Evolutionary conservation across 2,329 filamentous ascomycete species (phyloP).

Genomic region (Clarireedia hainanense): DNA sequence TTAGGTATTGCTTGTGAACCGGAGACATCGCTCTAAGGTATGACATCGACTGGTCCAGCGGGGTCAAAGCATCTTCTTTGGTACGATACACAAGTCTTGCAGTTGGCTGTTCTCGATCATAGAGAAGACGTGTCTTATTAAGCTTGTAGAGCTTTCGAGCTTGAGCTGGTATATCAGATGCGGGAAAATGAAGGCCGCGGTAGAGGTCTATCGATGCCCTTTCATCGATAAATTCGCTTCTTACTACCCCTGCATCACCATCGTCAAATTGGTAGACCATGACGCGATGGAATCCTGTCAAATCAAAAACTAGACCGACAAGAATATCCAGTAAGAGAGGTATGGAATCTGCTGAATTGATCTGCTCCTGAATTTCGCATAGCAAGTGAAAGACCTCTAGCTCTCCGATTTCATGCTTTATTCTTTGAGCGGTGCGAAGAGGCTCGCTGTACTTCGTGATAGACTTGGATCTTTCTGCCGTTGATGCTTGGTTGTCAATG

Average conservation of each 20-base stretch:
- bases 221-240: slow-evolving; percentile 79
- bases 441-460: slow-evolving; percentile 53
- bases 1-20: slow-evolving; percentile 79
- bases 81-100: slow-evolving; percentile 75
- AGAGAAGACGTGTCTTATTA: slow-evolving; percentile 81
- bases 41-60: slow-evolving; percentile 63
- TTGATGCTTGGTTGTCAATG: slow-evolving; percentile 61
- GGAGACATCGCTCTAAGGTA: slow-evolving; percentile 86
- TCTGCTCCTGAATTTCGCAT: slow-evolving; percentile 83
- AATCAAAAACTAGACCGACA: slow-evolving; percentile 78
- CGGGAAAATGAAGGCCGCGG: slow-evolving; percentile 81
- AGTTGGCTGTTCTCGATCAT: slow-evolving; percentile 74
- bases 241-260: slow-evolving; percentile 74
- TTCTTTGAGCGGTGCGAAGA: slow-evolving; percentile 46
- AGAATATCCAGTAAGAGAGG: slow-evolving; percentile 71
- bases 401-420: slow-evolving; percentile 40
- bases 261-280: slow-evolving; percentile 91
- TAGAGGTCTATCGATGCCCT: slow-evolving; percentile 76
- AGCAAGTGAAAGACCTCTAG: slow-evolving; percentile 91
- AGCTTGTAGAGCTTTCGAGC: slow-evolving; percentile 79
- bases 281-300: slow-evolving; percentile 85
- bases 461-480: slow-evolving; percentile 66
- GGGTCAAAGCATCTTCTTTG: slow-evolving; percentile 61
- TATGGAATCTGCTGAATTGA: slow-evolving; percentile 63
- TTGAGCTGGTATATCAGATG: slow-evolving; percentile 79